Conservation (phyloP, 257 asterid species). For the Scutellaria baicalensis region DNA sequence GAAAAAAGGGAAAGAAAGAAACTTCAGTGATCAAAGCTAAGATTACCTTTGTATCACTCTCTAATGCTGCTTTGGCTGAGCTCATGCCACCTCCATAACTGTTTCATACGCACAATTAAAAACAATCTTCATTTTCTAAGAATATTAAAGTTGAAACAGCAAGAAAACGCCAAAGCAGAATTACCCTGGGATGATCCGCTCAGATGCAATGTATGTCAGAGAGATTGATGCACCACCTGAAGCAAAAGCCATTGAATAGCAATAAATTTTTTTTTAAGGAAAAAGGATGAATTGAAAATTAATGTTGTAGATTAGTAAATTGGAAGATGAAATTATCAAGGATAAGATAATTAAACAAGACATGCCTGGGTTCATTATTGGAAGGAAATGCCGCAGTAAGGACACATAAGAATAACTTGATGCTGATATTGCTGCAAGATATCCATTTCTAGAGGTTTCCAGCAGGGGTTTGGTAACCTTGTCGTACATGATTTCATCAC, state of each 20-base stretch:
- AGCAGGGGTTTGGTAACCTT: slow-evolving; percentile 80
- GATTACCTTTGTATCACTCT: slow-evolving; percentile 79
- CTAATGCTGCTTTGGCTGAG: slow-evolving; percentile 86
- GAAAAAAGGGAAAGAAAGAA: neutral
- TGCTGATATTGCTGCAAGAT: slow-evolving; percentile 92
- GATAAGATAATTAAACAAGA: neutral
- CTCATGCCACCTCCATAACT: slow-evolving; percentile 98
- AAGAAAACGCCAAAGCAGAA: neutral
- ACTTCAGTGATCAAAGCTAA: neutral
- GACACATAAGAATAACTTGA: slow-evolving; percentile 88
- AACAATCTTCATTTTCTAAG: neutral
- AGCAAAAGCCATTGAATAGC: slow-evolving; percentile 9
- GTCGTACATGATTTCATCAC: slow-evolving; percentile 14
- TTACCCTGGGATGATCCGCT: slow-evolving; percentile 91
- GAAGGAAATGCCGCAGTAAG: slow-evolving; percentile 67
- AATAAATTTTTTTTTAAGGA: neutral
- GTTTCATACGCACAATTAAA: neutral
- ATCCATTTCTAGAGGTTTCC: slow-evolving; percentile 84
- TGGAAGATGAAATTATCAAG: neutral
- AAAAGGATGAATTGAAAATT: neutral
- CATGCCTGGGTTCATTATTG: slow-evolving; percentile 81
- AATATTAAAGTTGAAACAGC: neutral
- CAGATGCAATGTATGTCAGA: slow-evolving; percentile 80
- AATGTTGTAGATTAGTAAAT: neutral
- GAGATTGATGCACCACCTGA: slow-evolving; percentile 84